Conservation (phyloP, 2,329 filamentous ascomycete genomes). For the Pseudomassariella vexata region DNA sequence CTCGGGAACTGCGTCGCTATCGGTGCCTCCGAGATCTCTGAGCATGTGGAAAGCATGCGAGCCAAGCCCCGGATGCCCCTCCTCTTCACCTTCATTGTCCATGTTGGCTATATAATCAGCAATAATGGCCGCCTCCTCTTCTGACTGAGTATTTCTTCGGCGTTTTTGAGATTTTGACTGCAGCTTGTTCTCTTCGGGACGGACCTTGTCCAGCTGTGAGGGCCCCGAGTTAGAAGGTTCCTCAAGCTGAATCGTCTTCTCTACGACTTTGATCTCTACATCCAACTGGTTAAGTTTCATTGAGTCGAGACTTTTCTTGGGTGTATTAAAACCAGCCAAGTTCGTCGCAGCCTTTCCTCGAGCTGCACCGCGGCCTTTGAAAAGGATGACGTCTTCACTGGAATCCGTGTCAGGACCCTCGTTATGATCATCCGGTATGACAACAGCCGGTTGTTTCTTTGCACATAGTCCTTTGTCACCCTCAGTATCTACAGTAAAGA, state of each 20-base stretch:
- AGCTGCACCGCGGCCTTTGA: conserved; percentile 46
- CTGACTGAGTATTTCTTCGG: conserved; percentile 12
- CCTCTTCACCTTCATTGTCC: conserved; percentile 24
- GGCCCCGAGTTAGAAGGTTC: neutral
- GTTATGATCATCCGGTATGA: conserved; percentile 11
- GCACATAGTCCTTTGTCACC: conserved; percentile 20
- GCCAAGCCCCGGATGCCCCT: conserved; percentile 15
- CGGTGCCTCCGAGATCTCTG: conserved; percentile 38
- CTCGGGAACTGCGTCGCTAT: conserved; percentile 29
- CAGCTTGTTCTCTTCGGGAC: neutral
- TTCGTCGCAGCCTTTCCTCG: conserved; percentile 11
- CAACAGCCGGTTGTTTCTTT: conserved; percentile 4
- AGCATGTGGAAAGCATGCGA: conserved; percentile 20
- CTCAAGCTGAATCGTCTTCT: conserved; percentile 10
- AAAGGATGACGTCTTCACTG: conserved; percentile 69
- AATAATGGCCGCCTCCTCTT: conserved; percentile 50
- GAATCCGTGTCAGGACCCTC: conserved; percentile 42
- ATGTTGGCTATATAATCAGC: conserved; percentile 70
- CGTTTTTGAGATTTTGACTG: no score
- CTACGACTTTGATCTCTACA: conserved; percentile 25
- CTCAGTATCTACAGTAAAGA: conserved; percentile 8
- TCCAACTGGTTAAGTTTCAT: conserved; percentile 20
- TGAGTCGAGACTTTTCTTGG: conserved; percentile 4
- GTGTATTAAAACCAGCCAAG: conserved; percentile 9
- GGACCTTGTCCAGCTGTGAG: neutral